These are phyloP conservation scores for Litchi chinensis DNA, from an alignment of 345 rosid genomes.

Conservation along the genomic window DNA sequence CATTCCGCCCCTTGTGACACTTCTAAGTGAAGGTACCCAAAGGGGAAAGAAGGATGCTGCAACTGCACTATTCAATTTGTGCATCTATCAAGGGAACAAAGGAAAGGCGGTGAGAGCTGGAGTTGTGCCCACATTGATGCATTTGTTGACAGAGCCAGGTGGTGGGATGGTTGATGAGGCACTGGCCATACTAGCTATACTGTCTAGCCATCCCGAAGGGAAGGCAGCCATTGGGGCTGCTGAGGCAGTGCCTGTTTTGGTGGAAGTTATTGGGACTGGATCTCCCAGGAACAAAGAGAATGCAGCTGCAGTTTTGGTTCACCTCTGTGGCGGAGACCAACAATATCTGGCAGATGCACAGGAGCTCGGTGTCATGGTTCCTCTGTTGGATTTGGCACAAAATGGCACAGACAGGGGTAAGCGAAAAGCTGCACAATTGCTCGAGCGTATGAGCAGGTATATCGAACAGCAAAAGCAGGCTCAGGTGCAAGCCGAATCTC, in stretches of 20 bases:
- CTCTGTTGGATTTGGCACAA: slow-evolving; percentile 75
- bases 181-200: slow-evolving; percentile 73
- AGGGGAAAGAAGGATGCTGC: slow-evolving; percentile 99
- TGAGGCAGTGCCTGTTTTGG: slow-evolving; percentile 68
- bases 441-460: slow-evolving; percentile 75
- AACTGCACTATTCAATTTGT: slow-evolving; percentile 93
- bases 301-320: slow-evolving; percentile 84
- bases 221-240: slow-evolving; percentile 72
- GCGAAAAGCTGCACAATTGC: slow-evolving; percentile 87
- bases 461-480: slow-evolving; percentile 74
- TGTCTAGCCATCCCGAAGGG: slow-evolving; percentile 79
- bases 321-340: slow-evolving; percentile 82
- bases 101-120: slow-evolving; percentile 97
- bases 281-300: slow-evolving; percentile 81
- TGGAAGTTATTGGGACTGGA: slow-evolving; percentile 66
- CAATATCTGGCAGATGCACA: slow-evolving; percentile 70
- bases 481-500: slow-evolving; percentile 42
- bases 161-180: slow-evolving; percentile 87
- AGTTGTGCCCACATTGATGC: slow-evolving; percentile 63
- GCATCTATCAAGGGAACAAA: slow-evolving; percentile 97
- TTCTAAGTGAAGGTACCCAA: slow-evolving; percentile 85
- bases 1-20: slow-evolving; percentile 81
- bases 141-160: slow-evolving; percentile 70
- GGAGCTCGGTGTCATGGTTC: slow-evolving; percentile 76
- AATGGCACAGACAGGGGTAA: slow-evolving; percentile 95